phyloP scores from a whole-genome alignment of 352 stramenopile species.

The Pythium aquatile region DNA sequence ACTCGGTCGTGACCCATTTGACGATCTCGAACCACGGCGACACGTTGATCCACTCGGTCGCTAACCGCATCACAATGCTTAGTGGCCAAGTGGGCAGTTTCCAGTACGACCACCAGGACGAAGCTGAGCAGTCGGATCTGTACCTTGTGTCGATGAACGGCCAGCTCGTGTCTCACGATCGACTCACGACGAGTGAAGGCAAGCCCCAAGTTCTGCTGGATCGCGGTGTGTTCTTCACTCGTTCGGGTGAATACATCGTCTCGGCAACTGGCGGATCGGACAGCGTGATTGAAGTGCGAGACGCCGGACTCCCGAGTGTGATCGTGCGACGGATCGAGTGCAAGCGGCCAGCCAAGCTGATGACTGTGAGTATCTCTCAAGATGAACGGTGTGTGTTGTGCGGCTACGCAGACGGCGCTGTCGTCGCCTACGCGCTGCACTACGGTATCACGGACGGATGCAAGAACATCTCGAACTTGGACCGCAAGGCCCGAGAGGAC shows the following conservation, averaged over 20 bases:
- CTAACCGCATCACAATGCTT: constrained; percentile 24
- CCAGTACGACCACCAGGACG: constrained; percentile 39
- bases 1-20: constrained; percentile 61
- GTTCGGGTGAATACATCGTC: constrained; percentile 78
- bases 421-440: constrained; percentile 81
- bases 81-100: constrained; percentile 24
- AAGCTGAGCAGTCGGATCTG: constrained; percentile 60
- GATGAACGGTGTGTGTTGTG: constrained; percentile 83
- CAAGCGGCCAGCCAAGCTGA: constrained; percentile 62
- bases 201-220: constrained; percentile 61
- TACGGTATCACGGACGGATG: constrained; percentile 78
- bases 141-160: constrained; percentile 85
- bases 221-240: constrained; percentile 70
- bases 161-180: constrained; percentile 64
- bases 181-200: constrained; percentile 40
- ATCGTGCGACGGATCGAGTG: constrained; percentile 79
- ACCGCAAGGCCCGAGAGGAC: constrained; percentile 72
- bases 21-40: constrained; percentile 73
- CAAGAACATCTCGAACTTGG: constrained; percentile 62
- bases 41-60: constrained; percentile 71
- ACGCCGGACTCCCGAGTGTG: constrained; percentile 50
- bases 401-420: constrained; percentile 73
- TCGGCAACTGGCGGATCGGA: constrained; percentile 57
- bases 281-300: constrained; percentile 74
- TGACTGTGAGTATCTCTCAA: constrained; percentile 69